phyloP scores from a whole-genome alignment of 2,329 filamentous ascomycete species.

The Dactylellina drechsleri region DNA sequence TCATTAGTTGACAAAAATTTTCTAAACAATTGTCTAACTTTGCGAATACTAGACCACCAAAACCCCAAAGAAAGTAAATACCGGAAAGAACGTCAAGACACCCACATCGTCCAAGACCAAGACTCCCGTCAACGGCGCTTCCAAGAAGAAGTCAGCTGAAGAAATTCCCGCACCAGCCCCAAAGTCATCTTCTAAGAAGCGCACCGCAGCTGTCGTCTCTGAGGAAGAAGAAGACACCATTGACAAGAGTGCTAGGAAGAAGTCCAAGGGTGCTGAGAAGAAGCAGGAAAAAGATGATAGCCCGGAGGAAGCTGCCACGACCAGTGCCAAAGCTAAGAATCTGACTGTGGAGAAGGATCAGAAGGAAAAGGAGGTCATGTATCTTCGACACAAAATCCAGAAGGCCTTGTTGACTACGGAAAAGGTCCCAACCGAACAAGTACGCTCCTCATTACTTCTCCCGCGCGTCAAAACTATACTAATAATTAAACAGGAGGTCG shows the following conservation, averaged over 20 bases:
- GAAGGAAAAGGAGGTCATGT: conserved; percentile 81
- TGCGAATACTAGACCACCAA: conserved; percentile 75
- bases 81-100: conserved; percentile 61
- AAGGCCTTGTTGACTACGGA: conserved; percentile 90
- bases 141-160: conserved; percentile 64
- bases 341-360: conserved; percentile 68
- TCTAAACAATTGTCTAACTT: not conserved
- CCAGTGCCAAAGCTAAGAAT: conserved; percentile 42
- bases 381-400: conserved; percentile 91
- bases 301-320: conserved; percentile 33
- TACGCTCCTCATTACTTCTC: conserved; percentile 19
- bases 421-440: conserved; percentile 81
- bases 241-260: conserved; percentile 62
- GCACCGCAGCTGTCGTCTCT: conserved; percentile 45
- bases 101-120: conserved; percentile 60
- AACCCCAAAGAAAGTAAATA: conserved; percentile 70
- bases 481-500: conserved; percentile 57
- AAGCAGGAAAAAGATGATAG: conserved; percentile 47
- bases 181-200: conserved; percentile 55
- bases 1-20: not conserved
- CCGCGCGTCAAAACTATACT: conserved; percentile 59
- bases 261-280: conserved; percentile 60
- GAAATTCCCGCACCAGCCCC: conserved; percentile 61
- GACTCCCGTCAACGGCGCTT: conserved; percentile 57
- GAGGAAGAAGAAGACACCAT: conserved; percentile 42